These are phyloP conservation scores for Acarospora socialis DNA, from an alignment of 2,329 filamentous ascomycete species.

Conservation along the genomic window DNA sequence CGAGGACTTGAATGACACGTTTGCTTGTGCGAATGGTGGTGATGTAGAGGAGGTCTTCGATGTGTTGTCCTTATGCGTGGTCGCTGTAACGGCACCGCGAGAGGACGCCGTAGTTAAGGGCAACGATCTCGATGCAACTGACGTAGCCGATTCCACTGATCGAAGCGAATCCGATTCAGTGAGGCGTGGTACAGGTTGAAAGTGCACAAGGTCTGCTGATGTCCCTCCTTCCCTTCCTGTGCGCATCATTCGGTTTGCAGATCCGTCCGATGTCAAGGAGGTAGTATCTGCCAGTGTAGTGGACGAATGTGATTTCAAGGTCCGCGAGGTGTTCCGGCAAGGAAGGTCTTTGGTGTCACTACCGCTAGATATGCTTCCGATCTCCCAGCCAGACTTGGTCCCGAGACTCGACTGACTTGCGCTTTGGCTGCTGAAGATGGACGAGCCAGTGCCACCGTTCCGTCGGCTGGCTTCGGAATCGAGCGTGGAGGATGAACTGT, in stretches of 20 bases:
- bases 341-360: background rate
- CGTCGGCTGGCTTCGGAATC: background rate
- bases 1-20: slow-evolving; percentile 9
- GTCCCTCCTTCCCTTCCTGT: too few relatives aligned
- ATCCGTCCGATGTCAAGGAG: too few relatives aligned
- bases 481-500: slow-evolving; percentile 3
- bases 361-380: background rate
- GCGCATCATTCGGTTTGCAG: too few relatives aligned
- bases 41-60: slow-evolving; percentile 2
- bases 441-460: slow-evolving; percentile 6
- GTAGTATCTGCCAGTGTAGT: slow-evolving; percentile 7
- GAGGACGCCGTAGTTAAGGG: slow-evolving; percentile 3
- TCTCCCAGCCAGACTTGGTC: background rate
- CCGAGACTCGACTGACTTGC: too few relatives aligned
- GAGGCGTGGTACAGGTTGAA: too few relatives aligned
- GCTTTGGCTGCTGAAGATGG: slow-evolving; percentile 4
- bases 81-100: background rate
- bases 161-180: too few relatives aligned
- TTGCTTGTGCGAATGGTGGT: background rate
- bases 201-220: too few relatives aligned
- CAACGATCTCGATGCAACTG: background rate
- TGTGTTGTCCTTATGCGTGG: slow-evolving; percentile 8
- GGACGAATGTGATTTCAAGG: background rate
- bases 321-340: background rate
- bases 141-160: too few relatives aligned